A percentile compares a stretch with the other conserved stretches of the same genome.
Conservation (phyloP, 331 rosid genomes). For the Acacia pycnantha region DNA sequence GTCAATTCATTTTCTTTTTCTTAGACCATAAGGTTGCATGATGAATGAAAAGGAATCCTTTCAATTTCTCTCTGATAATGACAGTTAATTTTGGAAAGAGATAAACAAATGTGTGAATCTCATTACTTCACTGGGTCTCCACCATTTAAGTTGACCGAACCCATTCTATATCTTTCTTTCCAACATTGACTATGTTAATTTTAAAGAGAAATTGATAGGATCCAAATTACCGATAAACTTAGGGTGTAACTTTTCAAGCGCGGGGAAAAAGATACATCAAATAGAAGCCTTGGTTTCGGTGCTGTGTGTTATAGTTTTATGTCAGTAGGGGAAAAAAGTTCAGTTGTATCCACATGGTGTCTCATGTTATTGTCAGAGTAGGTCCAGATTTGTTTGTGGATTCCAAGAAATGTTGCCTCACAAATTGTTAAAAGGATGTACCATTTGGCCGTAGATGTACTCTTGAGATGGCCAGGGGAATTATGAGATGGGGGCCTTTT, state of each 20-base stretch:
- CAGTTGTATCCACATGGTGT: slow-evolving; percentile 10
- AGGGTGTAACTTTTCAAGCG: not conserved
- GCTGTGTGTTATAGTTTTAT: slow-evolving; percentile 12
- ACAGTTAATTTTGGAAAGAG: not conserved
- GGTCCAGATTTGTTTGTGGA: slow-evolving; percentile 6
- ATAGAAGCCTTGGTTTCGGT: not conserved
- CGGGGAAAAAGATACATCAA: not conserved
- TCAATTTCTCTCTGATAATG: not conserved
- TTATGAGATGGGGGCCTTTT: slow-evolving; percentile 6
- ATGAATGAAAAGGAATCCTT: not conserved
- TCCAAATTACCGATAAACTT: not conserved
- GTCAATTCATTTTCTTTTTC: not conserved
- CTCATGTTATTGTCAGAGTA: not conserved
- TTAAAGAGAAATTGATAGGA: not conserved
- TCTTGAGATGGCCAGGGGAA: slow-evolving; percentile 2
- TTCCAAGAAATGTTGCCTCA: slow-evolving; percentile 8
- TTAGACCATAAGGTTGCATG: slow-evolving; percentile 19
- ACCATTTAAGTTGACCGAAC: not conserved
- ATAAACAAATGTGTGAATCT: not conserved
- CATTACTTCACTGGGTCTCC: not conserved
- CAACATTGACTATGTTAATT: not conserved
- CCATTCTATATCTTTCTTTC: not conserved
- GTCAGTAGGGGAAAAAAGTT: not conserved
- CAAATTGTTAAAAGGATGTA: not conserved
- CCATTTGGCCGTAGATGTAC: not conserved